phyloP scores from a whole-genome alignment of 2,329 filamentous ascomycete genomes.

The Diplodia corticola region DNA sequence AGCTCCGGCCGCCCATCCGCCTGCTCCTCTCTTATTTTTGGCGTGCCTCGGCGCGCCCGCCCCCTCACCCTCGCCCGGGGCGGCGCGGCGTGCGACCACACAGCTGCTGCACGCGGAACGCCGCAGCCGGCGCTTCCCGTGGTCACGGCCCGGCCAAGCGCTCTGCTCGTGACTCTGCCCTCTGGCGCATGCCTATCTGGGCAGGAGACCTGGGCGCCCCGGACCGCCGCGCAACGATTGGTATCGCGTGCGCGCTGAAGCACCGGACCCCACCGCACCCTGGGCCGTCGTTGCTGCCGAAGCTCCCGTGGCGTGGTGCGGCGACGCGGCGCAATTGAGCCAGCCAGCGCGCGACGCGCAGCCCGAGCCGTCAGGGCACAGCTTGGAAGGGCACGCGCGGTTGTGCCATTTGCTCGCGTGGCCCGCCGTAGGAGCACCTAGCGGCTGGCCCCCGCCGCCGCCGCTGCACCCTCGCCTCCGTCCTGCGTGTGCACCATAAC shows the following conservation, averaged over 20 bases:
- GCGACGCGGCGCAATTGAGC: background rate
- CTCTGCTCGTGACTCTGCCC: background rate
- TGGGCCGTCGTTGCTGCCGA: background rate
- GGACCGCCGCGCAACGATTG: background rate
- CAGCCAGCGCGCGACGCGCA: slow-evolving; percentile 5
- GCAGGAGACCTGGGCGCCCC: background rate
- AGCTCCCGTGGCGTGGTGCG: background rate
- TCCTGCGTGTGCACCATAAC: background rate
- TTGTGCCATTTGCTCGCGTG: background rate
- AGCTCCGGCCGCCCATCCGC: background rate
- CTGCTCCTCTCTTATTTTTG: background rate
- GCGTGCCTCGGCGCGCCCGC: background rate
- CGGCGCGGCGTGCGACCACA: background rate
- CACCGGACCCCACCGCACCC: slow-evolving; percentile 1
- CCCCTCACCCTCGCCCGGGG: background rate
- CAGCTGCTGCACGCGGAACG: background rate
- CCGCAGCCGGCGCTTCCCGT: slow-evolving; percentile 11
- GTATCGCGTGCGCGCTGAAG: slow-evolving; percentile 5
- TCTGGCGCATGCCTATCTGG: slow-evolving; percentile 9
- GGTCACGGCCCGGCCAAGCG: background rate
- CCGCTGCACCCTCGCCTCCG: background rate
- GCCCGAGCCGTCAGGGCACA: background rate
- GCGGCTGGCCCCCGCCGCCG: background rate
- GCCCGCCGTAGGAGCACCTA: slow-evolving; percentile 1
- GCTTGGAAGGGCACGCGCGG: slow-evolving; percentile 5